Conservation (phyloP, 2,329 filamentous ascomycete species). For the Nemania diffusa region DNA sequence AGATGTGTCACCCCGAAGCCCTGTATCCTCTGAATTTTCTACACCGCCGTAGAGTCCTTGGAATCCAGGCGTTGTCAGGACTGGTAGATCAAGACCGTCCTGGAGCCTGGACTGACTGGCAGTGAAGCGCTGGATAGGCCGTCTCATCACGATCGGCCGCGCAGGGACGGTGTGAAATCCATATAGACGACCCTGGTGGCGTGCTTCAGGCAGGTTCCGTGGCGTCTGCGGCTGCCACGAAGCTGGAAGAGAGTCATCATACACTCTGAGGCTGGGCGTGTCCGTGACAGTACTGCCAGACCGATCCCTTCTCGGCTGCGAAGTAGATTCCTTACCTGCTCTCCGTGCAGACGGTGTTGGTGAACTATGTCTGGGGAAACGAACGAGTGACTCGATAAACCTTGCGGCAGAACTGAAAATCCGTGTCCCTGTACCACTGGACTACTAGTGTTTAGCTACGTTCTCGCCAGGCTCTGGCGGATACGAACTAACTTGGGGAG, state of each 20-base stretch:
- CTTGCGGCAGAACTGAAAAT: slow-evolving; percentile 45
- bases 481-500: slow-evolving; percentile 29
- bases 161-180: slow-evolving; percentile 58
- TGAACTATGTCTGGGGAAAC: slow-evolving; percentile 36
- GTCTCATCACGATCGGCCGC: slow-evolving; percentile 32
- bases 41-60: slow-evolving; percentile 59
- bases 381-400: slow-evolving; percentile 43
- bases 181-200: slow-evolving; percentile 57
- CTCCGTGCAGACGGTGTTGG: slow-evolving; percentile 33
- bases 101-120: slow-evolving; percentile 32
- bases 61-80: slow-evolving; percentile 57
- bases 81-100: slow-evolving; percentile 51
- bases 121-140: slow-evolving; percentile 28
- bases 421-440: slow-evolving; percentile 36
- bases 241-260: slow-evolving; percentile 59
- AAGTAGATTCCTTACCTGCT: slow-evolving; percentile 26
- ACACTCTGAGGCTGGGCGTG: slow-evolving; percentile 52
- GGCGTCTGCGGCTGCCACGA: slow-evolving; percentile 62
- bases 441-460: slow-evolving; percentile 35
- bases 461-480: background rate
- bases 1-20: slow-evolving; percentile 49
- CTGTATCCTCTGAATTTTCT: slow-evolving; percentile 60
- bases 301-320: slow-evolving; percentile 31
- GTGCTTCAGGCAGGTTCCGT: slow-evolving; percentile 59
- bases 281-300: slow-evolving; percentile 32